Percentiles rank a stretch among this genome's conserved stretches.
phyloP scores from a whole-genome alignment of 1,139 yeast genomes.

The Scheffersomyces illinoinensis region DNA sequence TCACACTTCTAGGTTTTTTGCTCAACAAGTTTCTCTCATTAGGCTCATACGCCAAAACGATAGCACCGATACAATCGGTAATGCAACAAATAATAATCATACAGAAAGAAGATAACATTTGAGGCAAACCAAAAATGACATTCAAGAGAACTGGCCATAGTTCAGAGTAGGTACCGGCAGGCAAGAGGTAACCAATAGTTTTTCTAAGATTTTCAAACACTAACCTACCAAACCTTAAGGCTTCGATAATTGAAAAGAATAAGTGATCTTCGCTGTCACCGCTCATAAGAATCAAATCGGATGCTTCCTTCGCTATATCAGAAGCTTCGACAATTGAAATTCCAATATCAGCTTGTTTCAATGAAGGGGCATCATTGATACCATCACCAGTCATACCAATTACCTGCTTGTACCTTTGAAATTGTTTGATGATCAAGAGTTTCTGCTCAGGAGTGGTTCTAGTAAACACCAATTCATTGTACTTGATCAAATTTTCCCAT shows the following conservation, averaged over 20 bases:
- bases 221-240: constrained; percentile 48
- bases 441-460: constrained; percentile 59
- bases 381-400: constrained; percentile 60
- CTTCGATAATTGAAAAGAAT: constrained; percentile 49
- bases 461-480: constrained; percentile 49
- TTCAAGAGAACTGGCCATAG: constrained; percentile 54
- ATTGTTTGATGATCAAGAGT: constrained; percentile 48
- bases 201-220: constrained; percentile 55
- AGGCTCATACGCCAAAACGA: constrained; percentile 46
- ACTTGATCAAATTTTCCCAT: constrained; percentile 40
- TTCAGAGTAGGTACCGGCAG: constrained; percentile 57
- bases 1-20: constrained; percentile 45
- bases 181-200: constrained; percentile 50
- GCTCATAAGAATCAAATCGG: constrained; percentile 47
- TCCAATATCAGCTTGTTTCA: constrained; percentile 54
- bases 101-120: constrained; percentile 48
- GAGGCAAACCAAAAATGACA: constrained; percentile 52
- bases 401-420: constrained; percentile 43
- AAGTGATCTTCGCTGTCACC: constrained; percentile 23
- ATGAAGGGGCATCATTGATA: constrained; percentile 54
- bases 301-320: constrained; percentile 60
- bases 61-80: constrained; percentile 50
- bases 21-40: constrained; percentile 45
- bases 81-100: constrained; percentile 54
- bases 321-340: constrained; percentile 53